Percentiles rank a stretch among this genome's conserved stretches.
Evolutionary conservation across 441 rosid species (phyloP).

Genomic region (Populus hybrid): DNA sequence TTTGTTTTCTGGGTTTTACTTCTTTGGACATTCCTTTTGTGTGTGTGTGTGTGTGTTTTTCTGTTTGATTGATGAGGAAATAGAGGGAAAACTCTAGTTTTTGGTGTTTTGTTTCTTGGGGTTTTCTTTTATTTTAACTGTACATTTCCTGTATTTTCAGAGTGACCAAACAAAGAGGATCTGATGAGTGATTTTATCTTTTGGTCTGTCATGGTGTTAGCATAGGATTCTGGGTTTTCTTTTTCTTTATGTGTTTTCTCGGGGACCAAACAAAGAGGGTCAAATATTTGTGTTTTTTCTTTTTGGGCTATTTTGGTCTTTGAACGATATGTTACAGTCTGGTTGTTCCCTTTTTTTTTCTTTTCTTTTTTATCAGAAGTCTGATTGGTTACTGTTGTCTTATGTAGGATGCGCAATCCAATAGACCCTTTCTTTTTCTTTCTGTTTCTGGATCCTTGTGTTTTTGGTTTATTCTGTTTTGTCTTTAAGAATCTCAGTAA

Average conservation of each 20-base stretch:
- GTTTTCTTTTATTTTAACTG: background rate
- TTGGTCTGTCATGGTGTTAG: too few species aligned
- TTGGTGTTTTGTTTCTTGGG: background rate
- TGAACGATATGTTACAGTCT: background rate
- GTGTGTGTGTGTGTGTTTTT: too few species aligned
- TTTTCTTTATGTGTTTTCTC: slow-evolving; percentile 9
- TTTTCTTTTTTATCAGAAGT: slow-evolving; percentile 17
- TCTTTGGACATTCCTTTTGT: background rate
- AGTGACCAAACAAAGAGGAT: background rate
- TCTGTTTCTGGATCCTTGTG: slow-evolving; percentile 39
- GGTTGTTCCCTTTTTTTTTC: background rate
- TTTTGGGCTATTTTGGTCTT: slow-evolving; percentile 14
- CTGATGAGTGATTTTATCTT: background rate
- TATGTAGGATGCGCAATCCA: slow-evolving; percentile 21
- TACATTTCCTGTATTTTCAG: slow-evolving; percentile 2
- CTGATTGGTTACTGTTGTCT: slow-evolving; percentile 22
- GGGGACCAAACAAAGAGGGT: slow-evolving; percentile 22
- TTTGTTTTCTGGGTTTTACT: background rate
- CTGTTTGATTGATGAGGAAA: too few species aligned
- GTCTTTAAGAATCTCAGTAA: slow-evolving; percentile 57
- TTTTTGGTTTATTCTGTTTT: slow-evolving; percentile 64
- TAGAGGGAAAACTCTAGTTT: too few species aligned
- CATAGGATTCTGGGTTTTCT: background rate
- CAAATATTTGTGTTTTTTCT: background rate
- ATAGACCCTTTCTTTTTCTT: slow-evolving; percentile 20